Base-by-base conservation (phyloP, 495 filamentous ascomycete genomes). In the Staphylotrichum longicolle region DNA sequence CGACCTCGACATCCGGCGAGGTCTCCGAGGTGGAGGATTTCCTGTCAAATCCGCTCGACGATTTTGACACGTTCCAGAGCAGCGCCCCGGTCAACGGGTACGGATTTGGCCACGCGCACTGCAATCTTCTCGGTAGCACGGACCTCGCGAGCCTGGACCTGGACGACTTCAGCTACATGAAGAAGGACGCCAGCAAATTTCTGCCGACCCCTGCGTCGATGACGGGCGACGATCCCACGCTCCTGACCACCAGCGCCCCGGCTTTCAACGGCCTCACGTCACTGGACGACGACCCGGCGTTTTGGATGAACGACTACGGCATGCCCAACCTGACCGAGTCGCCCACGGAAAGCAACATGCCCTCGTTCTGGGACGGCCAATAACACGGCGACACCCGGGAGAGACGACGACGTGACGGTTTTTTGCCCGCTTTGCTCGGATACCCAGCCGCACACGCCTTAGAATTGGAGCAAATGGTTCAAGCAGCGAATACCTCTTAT, bases 1-100 rank as follows among this genome's bases (percentile, higher is more conserved):
- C 83, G 7, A 87, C 87, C 3, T 90, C 88, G 4, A 91, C 86
- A 8, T 91, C 88, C 3, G 88, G 88, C 37, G 88, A 91, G 62
- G 83, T 88, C 35, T 91, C 88, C 12, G 88, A 91, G 71, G 83
- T 83, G 12, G 88, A 89, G 56, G 89, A 92, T 52, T 80, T 81
- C 66, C 66, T 77, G 49, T 72, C 80, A n/a, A 82, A 79, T 61
- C 78, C 81, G 57, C 81, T 83, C 60, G 83, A 85, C 54, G 77
- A 82, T 7, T 83, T 79, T 35, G 78, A 84, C 63, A 76, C 70
- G 11, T 85, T 80, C 49, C 68, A 79, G 61, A 83, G 75, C 66
- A 79, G 77, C 54, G 77, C 79, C 0, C 77, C 85, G 14, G 63
- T 67, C 57, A 72, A 63, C 54, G 67, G 63, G 27, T 84, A 78